Base-by-base conservation (phyloP, 352 stramenopile species). In the Phytophthora europaea region DNA sequence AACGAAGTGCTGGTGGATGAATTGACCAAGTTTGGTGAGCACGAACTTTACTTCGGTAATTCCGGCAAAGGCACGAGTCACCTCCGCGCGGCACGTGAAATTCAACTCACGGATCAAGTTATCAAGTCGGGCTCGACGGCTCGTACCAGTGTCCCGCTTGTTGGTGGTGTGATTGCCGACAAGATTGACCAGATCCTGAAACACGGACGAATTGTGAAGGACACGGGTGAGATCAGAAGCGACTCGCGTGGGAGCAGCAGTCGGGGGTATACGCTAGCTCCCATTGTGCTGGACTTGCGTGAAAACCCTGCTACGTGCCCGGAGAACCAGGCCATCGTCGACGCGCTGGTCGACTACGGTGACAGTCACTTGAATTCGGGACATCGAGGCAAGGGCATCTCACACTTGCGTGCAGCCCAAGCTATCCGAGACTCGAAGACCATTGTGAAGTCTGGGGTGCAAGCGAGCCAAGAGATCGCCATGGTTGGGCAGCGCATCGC, bases 141-240 rank as follows among this genome's bases (percentile, higher is more conserved):
- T n/a, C 73, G 75, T 5, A 73, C 72, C 7, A 52, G 65, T n/a
- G 75, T 91, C 13, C 76, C 77, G 40, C 78, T 90, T 34, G 85
- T 95, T 47, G 88, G 88, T 38, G 75, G 87, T n/a, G 83, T 92
- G 28, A 85, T 95, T 23, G 79, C 84, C 2, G 81, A 92, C 40
- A 95, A 95, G 73, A 93, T 95, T 40, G 83, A 95, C 22, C 86
- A 95, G 68, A 91, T 95, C 31, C 61, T 94, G 15, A 38, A 80
- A 58, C 75, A 91, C n/a, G 85, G 85, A 47, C 86, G 86, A 45
- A 91, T 94, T 45, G 65, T 92, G 2, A 75, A 80, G 28, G 85
- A 93, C 40, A 66, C 67, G 0, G 69, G 69, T 2, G 70, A 73
- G 28, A 67, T 56, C 0, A 67, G 74, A 18, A 72, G 68, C 31